Evolutionary conservation across 129 eudicot genomes (phyloP).

Genomic region (Sambucus nigra): DNA sequence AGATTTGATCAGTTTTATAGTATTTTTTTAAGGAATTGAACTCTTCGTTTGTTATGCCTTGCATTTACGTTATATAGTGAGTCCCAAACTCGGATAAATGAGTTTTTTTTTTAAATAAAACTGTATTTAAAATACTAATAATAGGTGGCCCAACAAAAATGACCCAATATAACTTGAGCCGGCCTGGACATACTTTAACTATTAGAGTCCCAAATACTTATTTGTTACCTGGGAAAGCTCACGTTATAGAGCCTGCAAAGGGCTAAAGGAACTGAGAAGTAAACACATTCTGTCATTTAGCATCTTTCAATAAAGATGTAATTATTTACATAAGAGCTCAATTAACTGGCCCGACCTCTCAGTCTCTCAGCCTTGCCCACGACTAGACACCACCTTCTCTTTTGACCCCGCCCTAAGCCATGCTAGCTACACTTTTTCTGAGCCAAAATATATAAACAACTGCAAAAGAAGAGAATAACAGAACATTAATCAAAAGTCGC

Average conservation of each 20-base stretch:
- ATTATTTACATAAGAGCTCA: neutral
- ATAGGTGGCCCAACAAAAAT: too few species aligned
- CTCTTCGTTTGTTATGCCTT: too few species aligned
- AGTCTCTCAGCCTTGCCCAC: slow-evolving; percentile 8
- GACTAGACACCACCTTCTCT: slow-evolving; percentile 10
- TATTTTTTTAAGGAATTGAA: too few species aligned
- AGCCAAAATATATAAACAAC: neutral
- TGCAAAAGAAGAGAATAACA: slow-evolving; percentile 3
- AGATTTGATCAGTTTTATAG: too few species aligned
- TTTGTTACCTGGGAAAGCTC: neutral
- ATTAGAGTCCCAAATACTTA: too few species aligned
- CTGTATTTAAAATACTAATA: too few species aligned
- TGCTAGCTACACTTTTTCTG: neutral
- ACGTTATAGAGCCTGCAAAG: neutral
- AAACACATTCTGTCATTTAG: slow-evolving; percentile 1
- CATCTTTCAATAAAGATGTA: slow-evolving; percentile 21
- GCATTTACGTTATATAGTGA: too few species aligned
- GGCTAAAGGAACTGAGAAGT: slow-evolving; percentile 5
- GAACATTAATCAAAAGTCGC: slow-evolving; percentile 10
- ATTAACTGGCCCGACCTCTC: slow-evolving; percentile 1
- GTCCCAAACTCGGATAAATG: too few species aligned
- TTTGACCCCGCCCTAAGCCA: neutral
- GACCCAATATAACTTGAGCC: too few species aligned
- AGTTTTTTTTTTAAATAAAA: too few species aligned
- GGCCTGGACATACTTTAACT: too few species aligned